Evolutionary conservation across 2,329 filamentous ascomycete species (phyloP).

Genomic region (Sporothrix luriei): DNA sequence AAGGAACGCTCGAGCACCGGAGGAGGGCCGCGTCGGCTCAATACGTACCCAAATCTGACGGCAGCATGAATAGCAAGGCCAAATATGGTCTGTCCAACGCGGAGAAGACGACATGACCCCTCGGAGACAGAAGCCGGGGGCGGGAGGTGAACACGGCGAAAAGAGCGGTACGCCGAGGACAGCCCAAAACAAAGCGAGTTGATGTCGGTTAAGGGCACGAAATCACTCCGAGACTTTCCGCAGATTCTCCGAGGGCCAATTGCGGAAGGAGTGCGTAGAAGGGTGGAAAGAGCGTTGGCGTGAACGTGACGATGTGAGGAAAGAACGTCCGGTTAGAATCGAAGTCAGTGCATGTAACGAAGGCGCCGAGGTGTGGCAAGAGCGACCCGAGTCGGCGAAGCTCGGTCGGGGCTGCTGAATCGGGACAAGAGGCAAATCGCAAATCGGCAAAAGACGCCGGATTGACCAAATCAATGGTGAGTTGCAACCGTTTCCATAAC

Average conservation of each 20-base stretch:
- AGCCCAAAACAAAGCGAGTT: neutral
- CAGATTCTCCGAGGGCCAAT: neutral
- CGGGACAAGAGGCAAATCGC: neutral
- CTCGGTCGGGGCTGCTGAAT: neutral
- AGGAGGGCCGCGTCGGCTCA: neutral
- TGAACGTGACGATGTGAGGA: neutral
- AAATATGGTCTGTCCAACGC: constrained; percentile 32
- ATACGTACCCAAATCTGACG: constrained; percentile 41
- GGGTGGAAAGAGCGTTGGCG: neutral
- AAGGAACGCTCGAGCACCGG: neutral
- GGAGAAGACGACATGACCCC: constrained; percentile 31
- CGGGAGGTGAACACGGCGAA: neutral
- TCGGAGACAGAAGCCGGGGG: neutral
- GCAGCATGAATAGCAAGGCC: constrained; percentile 44
- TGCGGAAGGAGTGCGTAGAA: neutral
- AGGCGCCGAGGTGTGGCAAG: constrained; percentile 18
- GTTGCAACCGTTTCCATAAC: constrained; percentile 8
- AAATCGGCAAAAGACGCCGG: neutral
- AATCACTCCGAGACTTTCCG: neutral
- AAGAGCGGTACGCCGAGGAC: neutral
- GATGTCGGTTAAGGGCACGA: neutral
- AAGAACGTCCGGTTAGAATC: neutral
- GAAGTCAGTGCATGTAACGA: neutral
- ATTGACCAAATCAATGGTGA: neutral
- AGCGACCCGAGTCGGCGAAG: constrained; percentile 13